A percentile compares a stretch with the other conserved stretches of the same genome.
Conservation (phyloP, 2,329 filamentous ascomycete species). For the Helminthosporium solani region DNA sequence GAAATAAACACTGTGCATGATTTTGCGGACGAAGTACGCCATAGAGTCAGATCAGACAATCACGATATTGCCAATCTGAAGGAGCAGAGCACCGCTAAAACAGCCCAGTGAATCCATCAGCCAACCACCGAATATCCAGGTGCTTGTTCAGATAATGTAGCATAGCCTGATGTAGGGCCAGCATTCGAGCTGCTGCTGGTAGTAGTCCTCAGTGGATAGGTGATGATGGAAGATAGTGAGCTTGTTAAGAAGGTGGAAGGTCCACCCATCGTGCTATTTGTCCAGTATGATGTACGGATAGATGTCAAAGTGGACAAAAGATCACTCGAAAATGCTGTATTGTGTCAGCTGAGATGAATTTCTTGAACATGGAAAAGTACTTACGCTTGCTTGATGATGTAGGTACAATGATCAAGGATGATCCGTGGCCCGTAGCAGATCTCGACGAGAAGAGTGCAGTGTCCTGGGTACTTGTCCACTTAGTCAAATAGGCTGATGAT, state of each 20-base stretch:
- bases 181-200: background rate
- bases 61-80: background rate
- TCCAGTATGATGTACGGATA: background rate
- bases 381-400: no score
- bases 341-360: no score
- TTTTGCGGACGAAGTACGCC: background rate
- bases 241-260: background rate
- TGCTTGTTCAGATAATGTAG: background rate
- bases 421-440: background rate
- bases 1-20: background rate
- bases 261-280: background rate
- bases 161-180: background rate
- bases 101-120: background rate
- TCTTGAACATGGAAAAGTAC: no score
- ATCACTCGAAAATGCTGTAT: no score
- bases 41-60: background rate
- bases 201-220: background rate
- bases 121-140: background rate
- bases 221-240: background rate
- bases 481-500: background rate
- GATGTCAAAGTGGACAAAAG: no score
- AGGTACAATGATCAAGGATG: no score
- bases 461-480: background rate
- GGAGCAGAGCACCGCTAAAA: background rate
- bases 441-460: background rate